Evolutionary conservation across 2,329 filamentous ascomycete genomes (phyloP).

Genomic region (Cladosporium sp.): DNA sequence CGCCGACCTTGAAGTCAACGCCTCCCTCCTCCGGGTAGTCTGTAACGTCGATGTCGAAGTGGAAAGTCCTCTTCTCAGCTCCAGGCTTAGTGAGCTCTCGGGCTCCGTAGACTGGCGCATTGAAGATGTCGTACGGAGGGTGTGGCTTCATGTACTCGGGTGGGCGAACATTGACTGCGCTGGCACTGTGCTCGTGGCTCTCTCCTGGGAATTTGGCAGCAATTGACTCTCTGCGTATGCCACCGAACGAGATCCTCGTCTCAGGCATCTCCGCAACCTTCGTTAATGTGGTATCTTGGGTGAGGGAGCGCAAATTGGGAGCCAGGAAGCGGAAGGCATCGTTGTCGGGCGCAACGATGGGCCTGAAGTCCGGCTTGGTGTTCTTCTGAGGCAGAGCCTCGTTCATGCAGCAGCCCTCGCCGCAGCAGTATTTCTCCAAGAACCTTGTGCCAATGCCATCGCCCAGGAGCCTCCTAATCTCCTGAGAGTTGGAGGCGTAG

Average conservation of each 20-base stretch:
- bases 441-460: conserved; percentile 52
- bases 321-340: conserved; percentile 74
- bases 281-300: conserved; percentile 62
- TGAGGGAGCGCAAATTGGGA: conserved; percentile 69
- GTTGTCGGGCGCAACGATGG: conserved; percentile 64
- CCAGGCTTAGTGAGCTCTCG: conserved; percentile 81
- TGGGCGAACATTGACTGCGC: conserved; percentile 55
- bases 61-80: conserved; percentile 93
- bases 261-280: conserved; percentile 66
- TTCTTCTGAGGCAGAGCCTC: conserved; percentile 47
- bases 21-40: conserved; percentile 81
- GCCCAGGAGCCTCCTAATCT: conserved; percentile 53
- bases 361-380: conserved; percentile 36
- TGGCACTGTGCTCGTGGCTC: conserved; percentile 36
- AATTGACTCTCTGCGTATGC: conserved; percentile 25
- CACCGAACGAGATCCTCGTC: conserved; percentile 56
- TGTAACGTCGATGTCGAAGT: conserved; percentile 95
- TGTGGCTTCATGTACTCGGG: conserved; percentile 91
- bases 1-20: conserved; percentile 92
- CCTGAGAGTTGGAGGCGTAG: conserved; percentile 47
- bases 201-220: conserved; percentile 53
- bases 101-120: conserved; percentile 76
- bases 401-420: conserved; percentile 58
- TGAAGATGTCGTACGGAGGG: conserved; percentile 84
- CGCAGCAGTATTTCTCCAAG: conserved; percentile 58